A percentile compares a stretch with the other conserved stretches of the same genome.
Evolutionary conservation across 306 rosid species (phyloP).

Genomic region (Spatholobus suberectus): DNA sequence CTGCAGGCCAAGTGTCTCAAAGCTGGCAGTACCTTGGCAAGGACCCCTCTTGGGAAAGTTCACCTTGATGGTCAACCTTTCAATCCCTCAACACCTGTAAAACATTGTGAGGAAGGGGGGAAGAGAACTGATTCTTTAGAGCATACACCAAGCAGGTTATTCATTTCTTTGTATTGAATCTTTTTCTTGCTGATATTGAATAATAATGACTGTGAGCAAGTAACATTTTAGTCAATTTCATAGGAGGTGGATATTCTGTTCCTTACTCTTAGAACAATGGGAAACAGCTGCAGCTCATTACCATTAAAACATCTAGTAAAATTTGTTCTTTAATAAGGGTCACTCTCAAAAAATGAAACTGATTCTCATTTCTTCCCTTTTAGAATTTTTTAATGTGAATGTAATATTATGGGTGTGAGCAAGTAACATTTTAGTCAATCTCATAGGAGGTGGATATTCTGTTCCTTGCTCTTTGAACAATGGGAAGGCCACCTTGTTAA

Average conservation of each 20-base stretch:
- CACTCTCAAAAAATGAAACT: neutral
- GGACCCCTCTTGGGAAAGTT: slow-evolving; percentile 71
- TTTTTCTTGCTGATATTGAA: slow-evolving; percentile 23
- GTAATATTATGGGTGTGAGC: too few relatives aligned
- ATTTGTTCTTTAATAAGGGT: neutral
- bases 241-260: slow-evolving; percentile 17
- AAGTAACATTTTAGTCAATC: slow-evolving; percentile 22
- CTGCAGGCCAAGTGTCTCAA: slow-evolving; percentile 85
- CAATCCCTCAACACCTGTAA: slow-evolving; percentile 57
- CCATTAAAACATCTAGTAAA: slow-evolving; percentile 3
- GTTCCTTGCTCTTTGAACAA: slow-evolving; percentile 1
- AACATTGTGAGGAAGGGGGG: slow-evolving; percentile 52
- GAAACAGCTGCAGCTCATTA: slow-evolving; percentile 5
- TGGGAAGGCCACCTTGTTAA: slow-evolving; percentile 1
- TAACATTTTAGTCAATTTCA: slow-evolving; percentile 22
- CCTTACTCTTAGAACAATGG: slow-evolving; percentile 4
- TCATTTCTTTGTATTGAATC: slow-evolving; percentile 6
- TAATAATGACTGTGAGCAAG: neutral
- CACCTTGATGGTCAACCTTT: slow-evolving; percentile 49
- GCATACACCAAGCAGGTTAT: slow-evolving; percentile 78
- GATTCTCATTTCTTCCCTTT: neutral
- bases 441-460: slow-evolving; percentile 9
- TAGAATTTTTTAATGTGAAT: neutral
- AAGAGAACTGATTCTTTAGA: slow-evolving; percentile 51
- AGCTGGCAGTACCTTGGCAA: slow-evolving; percentile 73